These are phyloP conservation scores for Diaporthe sp. DNA, from an alignment of 2,329 filamentous ascomycete genomes.

Conservation along the genomic window DNA sequence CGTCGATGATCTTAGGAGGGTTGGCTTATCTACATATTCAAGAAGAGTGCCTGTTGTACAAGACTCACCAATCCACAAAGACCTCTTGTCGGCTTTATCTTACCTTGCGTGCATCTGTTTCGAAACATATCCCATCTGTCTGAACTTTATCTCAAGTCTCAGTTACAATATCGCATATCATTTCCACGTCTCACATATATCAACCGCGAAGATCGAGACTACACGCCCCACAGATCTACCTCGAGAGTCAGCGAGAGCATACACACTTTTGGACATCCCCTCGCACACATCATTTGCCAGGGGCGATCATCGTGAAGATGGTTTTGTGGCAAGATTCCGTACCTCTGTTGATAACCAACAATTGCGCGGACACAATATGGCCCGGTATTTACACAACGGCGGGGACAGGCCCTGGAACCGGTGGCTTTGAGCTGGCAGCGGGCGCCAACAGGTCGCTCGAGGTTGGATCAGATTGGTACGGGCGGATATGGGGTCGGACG, in stretches of 20 bases:
- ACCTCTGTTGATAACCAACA: conserved; percentile 79
- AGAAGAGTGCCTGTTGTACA: not conserved
- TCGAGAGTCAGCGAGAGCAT: not conserved
- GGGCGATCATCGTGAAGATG: conserved; percentile 29
- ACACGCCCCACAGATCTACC: not conserved
- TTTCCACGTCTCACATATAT: conserved; percentile 12
- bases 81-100: not conserved
- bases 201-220: not conserved
- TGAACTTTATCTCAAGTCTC: conserved; percentile 10
- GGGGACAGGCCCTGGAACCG: conserved; percentile 75
- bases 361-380: conserved; percentile 80
- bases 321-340: conserved; percentile 51
- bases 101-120: conserved; percentile 17
- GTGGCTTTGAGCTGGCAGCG: conserved; percentile 76
- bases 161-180: conserved; percentile 3
- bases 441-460: conserved; percentile 72
- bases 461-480: conserved; percentile 83
- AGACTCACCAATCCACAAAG: not conserved
- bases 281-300: too few species aligned
- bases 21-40: conserved; percentile 12
- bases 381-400: conserved; percentile 82
- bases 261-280: not conserved
- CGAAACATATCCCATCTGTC: conserved; percentile 7
- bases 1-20: conserved; percentile 30
- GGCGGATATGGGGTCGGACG: conserved; percentile 85